Percentiles rank a stretch among this genome's conserved stretches.
Evolutionary conservation across 305 asterid species (phyloP).

Genomic region (Fraxinus angustifolia): DNA sequence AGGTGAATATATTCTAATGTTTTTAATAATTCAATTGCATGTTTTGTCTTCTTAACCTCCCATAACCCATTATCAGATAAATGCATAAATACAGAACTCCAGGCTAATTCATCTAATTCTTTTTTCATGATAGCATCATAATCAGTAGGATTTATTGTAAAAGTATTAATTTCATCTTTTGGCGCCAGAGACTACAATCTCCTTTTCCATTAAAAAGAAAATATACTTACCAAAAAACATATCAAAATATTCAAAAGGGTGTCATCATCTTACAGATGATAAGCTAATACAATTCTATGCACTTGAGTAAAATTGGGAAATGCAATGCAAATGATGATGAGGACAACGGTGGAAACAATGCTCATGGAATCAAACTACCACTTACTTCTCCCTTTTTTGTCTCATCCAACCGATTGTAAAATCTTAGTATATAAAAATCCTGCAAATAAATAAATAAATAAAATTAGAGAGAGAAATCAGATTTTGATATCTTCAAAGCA

Average conservation of each 20-base stretch:
- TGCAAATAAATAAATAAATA: slow-evolving; percentile 24
- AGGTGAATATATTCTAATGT: background rate
- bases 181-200: background rate
- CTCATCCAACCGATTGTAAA: slow-evolving; percentile 89
- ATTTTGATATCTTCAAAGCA: background rate
- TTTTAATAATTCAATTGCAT: background rate
- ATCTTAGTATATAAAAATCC: slow-evolving; percentile 77
- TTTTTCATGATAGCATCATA: background rate
- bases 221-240: slow-evolving; percentile 5
- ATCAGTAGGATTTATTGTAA: background rate
- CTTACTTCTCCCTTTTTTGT: slow-evolving; percentile 91
- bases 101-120: background rate
- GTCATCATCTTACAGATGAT: slow-evolving; percentile 5
- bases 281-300: background rate
- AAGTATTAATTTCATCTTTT: background rate
- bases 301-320: background rate
- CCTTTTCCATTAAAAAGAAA: background rate
- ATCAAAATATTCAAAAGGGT: background rate
- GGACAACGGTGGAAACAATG: background rate
- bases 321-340: background rate
- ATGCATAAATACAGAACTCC: background rate
- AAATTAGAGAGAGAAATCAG: background rate
- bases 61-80: background rate
- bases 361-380: slow-evolving; percentile 24
- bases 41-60: background rate